A percentile compares a stretch with the other conserved stretches of the same genome.
phyloP scores from a whole-genome alignment of 345 rosid genomes.

The Stellera chamaejasme region DNA sequence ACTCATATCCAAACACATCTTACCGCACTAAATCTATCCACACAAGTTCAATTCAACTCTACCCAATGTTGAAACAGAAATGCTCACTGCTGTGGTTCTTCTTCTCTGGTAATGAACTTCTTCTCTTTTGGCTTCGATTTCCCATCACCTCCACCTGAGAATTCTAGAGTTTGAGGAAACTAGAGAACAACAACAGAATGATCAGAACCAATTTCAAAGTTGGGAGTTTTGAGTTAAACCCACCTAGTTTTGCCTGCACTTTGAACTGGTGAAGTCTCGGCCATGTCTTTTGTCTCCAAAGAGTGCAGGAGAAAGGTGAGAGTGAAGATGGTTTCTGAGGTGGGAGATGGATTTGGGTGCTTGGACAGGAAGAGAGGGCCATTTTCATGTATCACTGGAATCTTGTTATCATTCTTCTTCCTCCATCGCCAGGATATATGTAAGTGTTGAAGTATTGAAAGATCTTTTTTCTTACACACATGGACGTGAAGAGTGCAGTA shows the following conservation, averaged over 20 bases:
- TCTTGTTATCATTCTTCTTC: not conserved
- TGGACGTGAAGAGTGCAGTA: slow-evolving; percentile 9
- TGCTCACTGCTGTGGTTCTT: slow-evolving; percentile 81
- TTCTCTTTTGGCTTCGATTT: slow-evolving; percentile 64
- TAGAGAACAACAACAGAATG: not conserved
- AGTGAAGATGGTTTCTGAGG: slow-evolving; percentile 21
- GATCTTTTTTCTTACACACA: slow-evolving; percentile 4
- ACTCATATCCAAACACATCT: not conserved
- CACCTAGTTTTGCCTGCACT: slow-evolving; percentile 53
- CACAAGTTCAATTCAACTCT: not conserved
- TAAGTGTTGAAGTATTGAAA: not conserved
- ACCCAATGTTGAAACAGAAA: not conserved
- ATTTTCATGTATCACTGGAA: slow-evolving; percentile 31
- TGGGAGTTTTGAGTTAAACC: not conserved
- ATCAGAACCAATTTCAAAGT: slow-evolving; percentile 1
- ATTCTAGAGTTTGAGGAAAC: not conserved
- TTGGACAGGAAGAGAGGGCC: slow-evolving; percentile 29
- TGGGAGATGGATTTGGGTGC: slow-evolving; percentile 15
- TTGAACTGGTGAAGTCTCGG: slow-evolving; percentile 30
- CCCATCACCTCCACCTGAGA: slow-evolving; percentile 61
- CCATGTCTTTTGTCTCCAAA: slow-evolving; percentile 12
- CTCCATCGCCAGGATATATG: slow-evolving; percentile 1
- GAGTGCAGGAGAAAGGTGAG: slow-evolving; percentile 13
- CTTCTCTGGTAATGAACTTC: slow-evolving; percentile 81
- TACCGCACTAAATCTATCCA: not conserved